A percentile compares a stretch with the other conserved stretches of the same genome.
Evolutionary conservation across 2,329 filamentous ascomycete species (phyloP).

Genomic region (Macrophomina tecta): DNA sequence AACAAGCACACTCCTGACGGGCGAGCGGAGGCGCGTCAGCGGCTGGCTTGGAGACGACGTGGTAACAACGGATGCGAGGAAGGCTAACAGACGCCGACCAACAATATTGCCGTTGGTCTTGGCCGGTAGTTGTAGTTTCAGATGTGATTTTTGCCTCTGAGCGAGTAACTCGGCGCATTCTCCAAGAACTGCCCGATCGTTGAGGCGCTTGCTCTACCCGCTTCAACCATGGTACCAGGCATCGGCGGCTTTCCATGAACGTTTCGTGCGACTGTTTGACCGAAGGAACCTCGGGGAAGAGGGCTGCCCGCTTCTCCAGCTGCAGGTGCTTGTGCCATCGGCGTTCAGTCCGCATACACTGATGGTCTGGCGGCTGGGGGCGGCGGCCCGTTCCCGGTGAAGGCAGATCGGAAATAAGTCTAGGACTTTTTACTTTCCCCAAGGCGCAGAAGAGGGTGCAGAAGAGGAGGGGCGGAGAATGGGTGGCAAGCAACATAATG

Average conservation of each 20-base stretch:
- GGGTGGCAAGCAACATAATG: constrained; percentile 8
- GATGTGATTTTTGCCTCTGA: not conserved
- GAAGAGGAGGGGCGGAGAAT: not conserved
- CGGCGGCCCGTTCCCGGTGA: constrained; percentile 19
- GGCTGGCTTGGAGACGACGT: constrained; percentile 12
- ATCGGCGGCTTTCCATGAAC: not conserved
- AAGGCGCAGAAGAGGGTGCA: not conserved
- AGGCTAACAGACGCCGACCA: not conserved
- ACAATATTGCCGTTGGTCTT: not conserved
- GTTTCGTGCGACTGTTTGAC: not conserved
- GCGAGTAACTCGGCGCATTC: not conserved
- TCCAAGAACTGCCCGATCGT: not conserved
- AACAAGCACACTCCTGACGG: not conserved
- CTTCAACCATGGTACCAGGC: not conserved
- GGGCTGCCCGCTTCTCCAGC: too few species aligned
- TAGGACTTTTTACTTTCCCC: not conserved
- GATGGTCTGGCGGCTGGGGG: not conserved
- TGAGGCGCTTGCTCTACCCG: not conserved
- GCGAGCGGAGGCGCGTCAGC: not conserved
- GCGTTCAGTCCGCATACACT: constrained; percentile 16
- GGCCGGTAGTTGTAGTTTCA: not conserved
- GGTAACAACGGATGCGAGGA: not conserved
- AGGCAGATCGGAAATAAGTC: constrained; percentile 11
- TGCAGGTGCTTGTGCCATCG: not conserved
- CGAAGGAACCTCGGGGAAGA: not conserved